Evolutionary conservation across 2,329 filamentous ascomycete genomes (phyloP).

Genomic region (Penicillium sp.): DNA sequence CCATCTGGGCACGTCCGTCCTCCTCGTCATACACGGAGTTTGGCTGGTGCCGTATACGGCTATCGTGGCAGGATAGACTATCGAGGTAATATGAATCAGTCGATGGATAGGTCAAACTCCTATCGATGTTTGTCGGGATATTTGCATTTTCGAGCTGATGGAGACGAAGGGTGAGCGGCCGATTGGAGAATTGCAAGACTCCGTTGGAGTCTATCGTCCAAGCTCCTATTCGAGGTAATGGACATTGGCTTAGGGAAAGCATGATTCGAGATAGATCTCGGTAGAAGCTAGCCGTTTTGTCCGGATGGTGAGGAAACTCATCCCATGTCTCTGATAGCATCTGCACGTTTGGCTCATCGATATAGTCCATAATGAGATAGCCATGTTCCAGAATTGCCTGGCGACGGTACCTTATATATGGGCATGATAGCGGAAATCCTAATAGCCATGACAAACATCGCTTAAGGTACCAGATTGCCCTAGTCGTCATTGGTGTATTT

Average conservation of each 20-base stretch:
- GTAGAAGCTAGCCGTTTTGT: constrained; percentile 19
- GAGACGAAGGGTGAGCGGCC: constrained; percentile 32
- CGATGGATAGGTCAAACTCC: constrained; percentile 28
- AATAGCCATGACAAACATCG: constrained; percentile 19
- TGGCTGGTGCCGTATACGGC: constrained; percentile 30
- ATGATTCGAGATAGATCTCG: constrained; percentile 19
- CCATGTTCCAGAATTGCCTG: constrained; percentile 17
- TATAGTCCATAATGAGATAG: constrained; percentile 30
- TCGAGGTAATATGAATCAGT: constrained; percentile 28
- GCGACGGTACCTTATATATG: constrained; percentile 19
- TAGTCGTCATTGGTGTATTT: constrained; percentile 12
- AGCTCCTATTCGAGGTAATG: constrained; percentile 33
- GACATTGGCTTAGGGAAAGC: constrained; percentile 16
- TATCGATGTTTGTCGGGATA: constrained; percentile 30
- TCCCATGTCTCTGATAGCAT: constrained; percentile 29
- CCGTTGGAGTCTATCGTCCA: constrained; percentile 26
- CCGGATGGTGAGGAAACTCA: constrained; percentile 14
- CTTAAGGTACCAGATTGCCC: constrained; percentile 21
- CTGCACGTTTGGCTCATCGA: constrained; percentile 20
- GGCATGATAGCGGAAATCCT: constrained; percentile 19
- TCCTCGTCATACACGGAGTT: constrained; percentile 27
- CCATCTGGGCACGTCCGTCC: constrained; percentile 30
- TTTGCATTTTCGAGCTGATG: constrained; percentile 33
- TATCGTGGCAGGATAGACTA: constrained; percentile 34
- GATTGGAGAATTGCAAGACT: constrained; percentile 30